Percentiles rank a stretch among this genome's conserved stretches.
Conservation (phyloP, 164 flowering plant species). For the Protea cynaroides region DNA sequence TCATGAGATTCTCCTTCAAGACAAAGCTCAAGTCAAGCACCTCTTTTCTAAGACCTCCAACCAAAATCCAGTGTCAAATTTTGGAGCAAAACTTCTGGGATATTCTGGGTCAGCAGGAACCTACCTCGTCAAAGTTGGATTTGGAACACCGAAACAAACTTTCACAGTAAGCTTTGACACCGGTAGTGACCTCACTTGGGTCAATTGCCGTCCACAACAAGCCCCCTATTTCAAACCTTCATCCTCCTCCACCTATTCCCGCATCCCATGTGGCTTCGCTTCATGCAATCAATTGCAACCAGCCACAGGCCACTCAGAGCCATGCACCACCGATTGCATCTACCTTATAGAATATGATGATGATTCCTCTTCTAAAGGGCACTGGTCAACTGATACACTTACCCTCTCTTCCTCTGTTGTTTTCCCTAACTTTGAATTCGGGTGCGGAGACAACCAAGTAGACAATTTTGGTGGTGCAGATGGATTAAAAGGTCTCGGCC, state of each 20-base stretch:
- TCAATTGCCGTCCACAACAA: constrained; percentile 35
- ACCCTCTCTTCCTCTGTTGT: constrained; percentile 21
- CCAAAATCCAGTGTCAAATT: too few species aligned
- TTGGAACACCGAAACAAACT: too few species aligned
- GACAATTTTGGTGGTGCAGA: constrained; percentile 41
- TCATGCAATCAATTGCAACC: constrained; percentile 23
- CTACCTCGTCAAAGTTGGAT: too few species aligned
- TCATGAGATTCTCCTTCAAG: too few species aligned
- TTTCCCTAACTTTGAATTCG: constrained; percentile 32
- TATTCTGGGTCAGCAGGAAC: too few species aligned
- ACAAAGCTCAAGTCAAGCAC: too few species aligned
- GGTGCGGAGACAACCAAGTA: constrained; percentile 51
- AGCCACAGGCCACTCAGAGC: constrained; percentile 22
- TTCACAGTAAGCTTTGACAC: too few species aligned
- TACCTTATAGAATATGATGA: constrained; percentile 52
- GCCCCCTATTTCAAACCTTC: constrained; percentile 43
- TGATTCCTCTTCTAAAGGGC: constrained; percentile 37
- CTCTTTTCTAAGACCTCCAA: too few species aligned
- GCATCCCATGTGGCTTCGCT: constrained; percentile 30
- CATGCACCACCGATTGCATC: constrained; percentile 37
- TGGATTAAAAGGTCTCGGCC: constrained; percentile 52
- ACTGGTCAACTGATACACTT: constrained; percentile 31
- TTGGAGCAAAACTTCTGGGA: too few species aligned
- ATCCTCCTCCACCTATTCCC: constrained; percentile 27
- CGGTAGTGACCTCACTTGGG: too few species aligned